phyloP scores from a whole-genome alignment of 441 rosid species.

The Euphorbia neoarborescens region DNA sequence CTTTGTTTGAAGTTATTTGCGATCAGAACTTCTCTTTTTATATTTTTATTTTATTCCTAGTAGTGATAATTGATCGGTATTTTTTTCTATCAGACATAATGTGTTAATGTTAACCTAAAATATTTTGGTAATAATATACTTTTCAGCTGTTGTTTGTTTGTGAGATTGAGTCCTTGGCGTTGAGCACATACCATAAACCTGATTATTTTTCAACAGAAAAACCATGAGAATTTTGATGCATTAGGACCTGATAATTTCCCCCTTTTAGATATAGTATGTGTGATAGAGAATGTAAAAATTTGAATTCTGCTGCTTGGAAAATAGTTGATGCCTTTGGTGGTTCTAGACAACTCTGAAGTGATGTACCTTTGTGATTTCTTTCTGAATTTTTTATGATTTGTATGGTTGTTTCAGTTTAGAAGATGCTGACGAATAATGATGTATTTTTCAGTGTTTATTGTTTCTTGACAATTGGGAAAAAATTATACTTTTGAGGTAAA shows the following conservation, averaged over 20 bases:
- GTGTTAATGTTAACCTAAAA: neutral
- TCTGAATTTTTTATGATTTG: no score
- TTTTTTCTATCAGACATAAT: neutral
- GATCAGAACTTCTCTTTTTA: neutral
- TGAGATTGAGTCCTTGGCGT: neutral
- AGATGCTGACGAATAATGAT: neutral
- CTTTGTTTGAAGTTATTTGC: neutral
- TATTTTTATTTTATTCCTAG: neutral
- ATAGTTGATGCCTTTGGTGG: neutral
- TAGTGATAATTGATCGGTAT: neutral
- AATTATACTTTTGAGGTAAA: neutral
- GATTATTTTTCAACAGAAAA: neutral
- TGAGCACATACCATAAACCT: neutral
- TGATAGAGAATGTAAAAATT: neutral
- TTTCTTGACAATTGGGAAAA: neutral
- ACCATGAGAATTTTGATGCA: neutral
- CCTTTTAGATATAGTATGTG: no score
- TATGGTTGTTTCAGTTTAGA: no score
- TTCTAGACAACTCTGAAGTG: no score
- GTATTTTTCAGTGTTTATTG: neutral
- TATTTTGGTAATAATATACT: neutral
- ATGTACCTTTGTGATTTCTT: no score
- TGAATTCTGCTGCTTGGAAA: neutral
- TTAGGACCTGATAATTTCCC: no score
- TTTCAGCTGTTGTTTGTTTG: neutral